Evolutionary conservation across 257 asterid genomes (phyloP).

Genomic region (Leonotis leonurus): DNA sequence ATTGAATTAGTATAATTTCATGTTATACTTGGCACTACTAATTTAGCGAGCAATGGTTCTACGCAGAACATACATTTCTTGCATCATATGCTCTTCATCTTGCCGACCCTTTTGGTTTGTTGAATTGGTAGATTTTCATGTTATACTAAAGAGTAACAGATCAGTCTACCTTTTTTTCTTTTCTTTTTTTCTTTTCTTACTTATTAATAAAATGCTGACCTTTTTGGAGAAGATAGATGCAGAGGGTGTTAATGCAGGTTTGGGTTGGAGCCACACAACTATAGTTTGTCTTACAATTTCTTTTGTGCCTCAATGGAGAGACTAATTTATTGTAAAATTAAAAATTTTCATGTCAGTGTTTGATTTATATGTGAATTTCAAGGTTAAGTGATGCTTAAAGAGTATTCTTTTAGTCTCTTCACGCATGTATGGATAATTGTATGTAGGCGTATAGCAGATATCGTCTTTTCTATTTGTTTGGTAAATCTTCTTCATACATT

Average conservation of each 20-base stretch:
- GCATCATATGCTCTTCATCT: background rate
- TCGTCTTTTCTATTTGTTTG: too few relatives aligned
- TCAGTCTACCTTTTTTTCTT: background rate
- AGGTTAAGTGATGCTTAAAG: background rate
- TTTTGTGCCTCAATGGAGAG: background rate
- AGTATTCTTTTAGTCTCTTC: too few relatives aligned
- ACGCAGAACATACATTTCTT: background rate
- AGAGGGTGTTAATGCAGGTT: background rate
- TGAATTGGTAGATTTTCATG: background rate
- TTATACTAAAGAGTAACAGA: background rate
- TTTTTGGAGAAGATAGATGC: background rate
- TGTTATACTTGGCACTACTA: too few relatives aligned
- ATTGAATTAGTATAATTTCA: too few relatives aligned
- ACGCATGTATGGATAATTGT: background rate
- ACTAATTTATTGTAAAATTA: background rate
- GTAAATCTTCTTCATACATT: background rate
- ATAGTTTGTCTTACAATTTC: background rate
- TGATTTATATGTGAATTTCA: background rate
- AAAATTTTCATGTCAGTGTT: background rate
- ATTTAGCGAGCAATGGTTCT: too few relatives aligned
- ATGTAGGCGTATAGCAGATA: background rate
- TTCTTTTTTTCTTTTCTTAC: too few relatives aligned
- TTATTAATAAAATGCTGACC: background rate
- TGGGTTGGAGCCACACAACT: background rate
- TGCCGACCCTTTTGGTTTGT: background rate